These are phyloP conservation scores for Mycena albidolilacea DNA, from an alignment of 768 basidiomycete species.

Conservation along the genomic window DNA sequence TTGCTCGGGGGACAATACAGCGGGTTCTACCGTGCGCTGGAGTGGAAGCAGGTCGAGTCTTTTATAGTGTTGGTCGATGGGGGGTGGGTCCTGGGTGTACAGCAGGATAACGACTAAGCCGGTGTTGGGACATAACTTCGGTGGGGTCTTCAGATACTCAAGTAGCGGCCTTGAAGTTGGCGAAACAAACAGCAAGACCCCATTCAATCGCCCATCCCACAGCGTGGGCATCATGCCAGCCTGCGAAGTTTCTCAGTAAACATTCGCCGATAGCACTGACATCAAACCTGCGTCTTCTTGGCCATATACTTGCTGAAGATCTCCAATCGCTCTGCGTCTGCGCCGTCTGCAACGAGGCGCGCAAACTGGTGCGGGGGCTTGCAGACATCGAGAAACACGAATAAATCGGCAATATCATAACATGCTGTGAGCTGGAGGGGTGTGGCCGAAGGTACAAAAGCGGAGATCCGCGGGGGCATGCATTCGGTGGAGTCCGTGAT, in stretches of 20 bases:
- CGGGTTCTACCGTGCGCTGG: constrained; percentile 8
- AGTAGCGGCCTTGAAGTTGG: neutral
- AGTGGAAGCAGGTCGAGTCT: neutral
- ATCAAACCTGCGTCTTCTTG: constrained; percentile 7
- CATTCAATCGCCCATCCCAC: neutral
- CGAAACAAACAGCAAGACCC: constrained; percentile 7
- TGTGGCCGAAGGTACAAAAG: constrained; percentile 1
- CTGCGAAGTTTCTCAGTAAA: neutral
- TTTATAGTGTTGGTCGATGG: neutral
- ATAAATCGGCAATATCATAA: constrained; percentile 2
- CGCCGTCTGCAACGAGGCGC: constrained; percentile 2
- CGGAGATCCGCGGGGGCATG: neutral
- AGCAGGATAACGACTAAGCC: constrained; percentile 4
- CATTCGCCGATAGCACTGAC: too few species aligned
- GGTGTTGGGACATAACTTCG: neutral
- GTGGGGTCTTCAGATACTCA: neutral
- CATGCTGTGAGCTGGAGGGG: neutral
- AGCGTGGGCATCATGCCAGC: constrained; percentile 9
- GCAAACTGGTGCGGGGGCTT: constrained; percentile 26
- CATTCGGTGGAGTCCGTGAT: constrained; percentile 17
- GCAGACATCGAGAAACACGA: neutral
- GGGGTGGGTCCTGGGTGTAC: neutral
- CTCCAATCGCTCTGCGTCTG: neutral
- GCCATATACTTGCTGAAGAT: constrained; percentile 11
- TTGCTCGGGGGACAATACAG: neutral